Evolutionary conservation across 495 filamentous ascomycete genomes (phyloP), one percentile per base, ranked within the genome.

Genomic region (Podospora bellae-mahoneyi): DNA sequence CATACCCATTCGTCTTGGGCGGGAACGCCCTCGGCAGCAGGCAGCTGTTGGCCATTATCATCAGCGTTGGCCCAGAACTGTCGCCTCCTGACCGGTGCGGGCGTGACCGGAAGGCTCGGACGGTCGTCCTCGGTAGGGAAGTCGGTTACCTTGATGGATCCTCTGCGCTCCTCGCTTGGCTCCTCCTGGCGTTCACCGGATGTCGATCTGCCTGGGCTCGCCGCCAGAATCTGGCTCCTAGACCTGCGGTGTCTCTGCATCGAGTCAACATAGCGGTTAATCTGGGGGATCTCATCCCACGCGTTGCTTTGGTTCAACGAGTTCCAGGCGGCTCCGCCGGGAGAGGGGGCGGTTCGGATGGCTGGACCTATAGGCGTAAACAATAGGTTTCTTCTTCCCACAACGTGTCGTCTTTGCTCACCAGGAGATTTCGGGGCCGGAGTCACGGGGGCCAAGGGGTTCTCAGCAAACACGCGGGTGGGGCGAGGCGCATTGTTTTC

Each of bases 51-150:
- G 68, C 85, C 83, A 48, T 74, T 80, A 58, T 82, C 78, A 60
- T 60, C 71, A 68, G 67, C 68, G 69, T 73, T 69, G 64, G 70
- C 76, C 80, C 77, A 80, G 65, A 76, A 78, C 28, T 67, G 77
- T 59, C 70, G 68, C 64, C 77, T 74, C 32, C 87, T 82, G 67
- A 92, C 85, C 3, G 93, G 92, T 1, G 91, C 91, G 2, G 93
- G 93, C 15, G 93, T 97, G 28, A 97, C 93, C 19, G 93, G 92
- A n/a, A 97, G 84, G 72, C 91, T 93, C 56, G 93, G 93, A 19
- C 93, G 85, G 76, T 97, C 93, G 68, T 86, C 77, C 76, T 90
- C 91, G 70, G 85, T 90, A 3, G 93, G 93, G 79, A 97, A 97
- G 79, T 96, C 92, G 28, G 92, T 96, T 26, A 96, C 78, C 69